Conservation (phyloP, 768 basidiomycete genomes). For the Suillus spraguei region DNA sequence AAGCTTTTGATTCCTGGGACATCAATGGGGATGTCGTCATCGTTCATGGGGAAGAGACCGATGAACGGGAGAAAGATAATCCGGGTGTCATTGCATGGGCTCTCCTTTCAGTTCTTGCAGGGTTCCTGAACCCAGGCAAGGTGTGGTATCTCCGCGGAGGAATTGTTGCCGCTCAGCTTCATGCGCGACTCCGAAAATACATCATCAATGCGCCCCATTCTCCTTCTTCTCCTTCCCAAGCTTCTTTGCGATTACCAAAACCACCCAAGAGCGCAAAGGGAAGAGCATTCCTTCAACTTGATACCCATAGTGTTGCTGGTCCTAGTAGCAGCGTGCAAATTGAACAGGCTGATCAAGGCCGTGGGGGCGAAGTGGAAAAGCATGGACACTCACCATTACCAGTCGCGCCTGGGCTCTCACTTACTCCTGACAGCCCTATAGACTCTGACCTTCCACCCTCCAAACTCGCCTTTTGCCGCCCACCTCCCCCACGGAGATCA, state of each 20-base stretch:
- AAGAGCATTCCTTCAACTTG: conserved; percentile 68
- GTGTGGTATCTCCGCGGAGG: conserved; percentile 78
- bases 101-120: conserved; percentile 61
- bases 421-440: conserved; percentile 41
- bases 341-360: not conserved
- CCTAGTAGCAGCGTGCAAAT: conserved; percentile 33
- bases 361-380: conserved; percentile 57
- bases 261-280: conserved; percentile 34
- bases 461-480: conserved; percentile 52
- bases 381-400: conserved; percentile 53
- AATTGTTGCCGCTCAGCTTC: conserved; percentile 59
- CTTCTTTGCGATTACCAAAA: conserved; percentile 21
- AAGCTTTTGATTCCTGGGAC: conserved; percentile 57
- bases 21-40: conserved; percentile 66
- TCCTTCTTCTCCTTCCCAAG: conserved; percentile 11
- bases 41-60: conserved; percentile 80
- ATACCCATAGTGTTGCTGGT: conserved; percentile 55
- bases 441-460: conserved; percentile 72
- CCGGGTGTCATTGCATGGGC: conserved; percentile 67
- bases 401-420: conserved; percentile 53
- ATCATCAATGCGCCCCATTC: conserved; percentile 36
- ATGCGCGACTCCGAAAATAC: conserved; percentile 55
- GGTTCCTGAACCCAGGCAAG: conserved; percentile 55
- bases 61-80: conserved; percentile 60
- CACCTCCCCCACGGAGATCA: conserved; percentile 57